Evolutionary conservation across 345 rosid species (phyloP).

Genomic region (Eucalyptus shirleyi): DNA sequence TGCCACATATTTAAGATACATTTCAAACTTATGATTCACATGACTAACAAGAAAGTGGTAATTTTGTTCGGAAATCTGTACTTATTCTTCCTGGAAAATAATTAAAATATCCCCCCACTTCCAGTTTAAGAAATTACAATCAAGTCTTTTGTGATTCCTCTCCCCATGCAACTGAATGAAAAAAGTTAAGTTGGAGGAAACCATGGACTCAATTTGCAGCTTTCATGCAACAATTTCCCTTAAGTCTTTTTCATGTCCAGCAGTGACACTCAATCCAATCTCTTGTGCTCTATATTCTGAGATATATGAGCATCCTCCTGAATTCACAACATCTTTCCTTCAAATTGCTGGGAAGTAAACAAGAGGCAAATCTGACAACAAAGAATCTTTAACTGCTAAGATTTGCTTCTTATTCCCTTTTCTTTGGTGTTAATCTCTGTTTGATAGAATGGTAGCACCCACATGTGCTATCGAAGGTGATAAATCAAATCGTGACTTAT

Average conservation of each 20-base stretch:
- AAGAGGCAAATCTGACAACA: neutral
- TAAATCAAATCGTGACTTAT: neutral
- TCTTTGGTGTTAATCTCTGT: neutral
- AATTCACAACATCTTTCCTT: neutral
- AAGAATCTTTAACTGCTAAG: neutral
- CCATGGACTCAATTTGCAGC: neutral
- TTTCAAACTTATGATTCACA: neutral
- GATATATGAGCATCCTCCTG: neutral
- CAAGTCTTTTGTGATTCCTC: neutral
- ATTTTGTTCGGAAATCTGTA: neutral
- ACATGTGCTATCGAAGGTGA: neutral
- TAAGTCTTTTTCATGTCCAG: neutral
- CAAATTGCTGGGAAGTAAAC: neutral
- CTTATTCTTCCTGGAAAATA: neutral
- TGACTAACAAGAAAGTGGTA: neutral
- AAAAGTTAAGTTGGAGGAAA: neutral
- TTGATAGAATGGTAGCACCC: neutral
- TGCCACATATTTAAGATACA: neutral
- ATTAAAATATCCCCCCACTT: neutral
- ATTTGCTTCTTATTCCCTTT: neutral
- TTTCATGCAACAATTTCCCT: neutral
- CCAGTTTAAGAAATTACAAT: neutral
- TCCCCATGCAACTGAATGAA: neutral
- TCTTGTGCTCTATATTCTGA: neutral
- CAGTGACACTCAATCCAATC: neutral